These are phyloP conservation scores for Castanea mollissima DNA, from an alignment of 306 rosid species.

Conservation along the genomic window DNA sequence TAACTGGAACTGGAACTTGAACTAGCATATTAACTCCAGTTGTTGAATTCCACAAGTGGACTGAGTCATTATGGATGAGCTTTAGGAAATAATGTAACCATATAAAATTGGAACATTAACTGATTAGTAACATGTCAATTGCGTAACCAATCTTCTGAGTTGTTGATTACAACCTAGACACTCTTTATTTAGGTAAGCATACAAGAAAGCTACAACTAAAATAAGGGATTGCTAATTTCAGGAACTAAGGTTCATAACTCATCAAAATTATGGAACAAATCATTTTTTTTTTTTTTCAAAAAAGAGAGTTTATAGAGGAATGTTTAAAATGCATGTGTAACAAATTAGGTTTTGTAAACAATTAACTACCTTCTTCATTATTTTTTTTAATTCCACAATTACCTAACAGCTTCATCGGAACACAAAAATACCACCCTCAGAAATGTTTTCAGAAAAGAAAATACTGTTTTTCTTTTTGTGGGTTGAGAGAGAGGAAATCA, in stretches of 20 bases:
- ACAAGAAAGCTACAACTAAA: neutral
- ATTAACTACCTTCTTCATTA: neutral
- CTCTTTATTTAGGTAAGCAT: neutral
- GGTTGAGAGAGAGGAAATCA: neutral
- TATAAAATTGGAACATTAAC: slow-evolving; percentile 8
- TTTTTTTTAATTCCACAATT: neutral
- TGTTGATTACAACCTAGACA: neutral
- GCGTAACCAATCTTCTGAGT: slow-evolving; percentile 5
- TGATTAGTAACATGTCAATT: slow-evolving; percentile 7
- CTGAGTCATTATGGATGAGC: slow-evolving; percentile 5
- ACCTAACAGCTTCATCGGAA: neutral
- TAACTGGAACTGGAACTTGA: neutral
- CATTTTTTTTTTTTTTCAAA: neutral
- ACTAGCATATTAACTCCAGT: neutral
- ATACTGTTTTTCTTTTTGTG: neutral
- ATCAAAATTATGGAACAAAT: neutral
- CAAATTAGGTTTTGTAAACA: neutral
- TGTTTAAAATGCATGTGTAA: neutral
- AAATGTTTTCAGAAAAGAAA: neutral
- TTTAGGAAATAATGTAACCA: slow-evolving; percentile 15
- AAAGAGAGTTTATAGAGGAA: neutral
- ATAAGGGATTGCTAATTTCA: neutral
- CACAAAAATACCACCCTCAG: neutral
- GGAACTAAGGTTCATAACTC: neutral
- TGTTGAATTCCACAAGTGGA: slow-evolving; percentile 1